Base-by-base conservation (phyloP, 177 flowering plant genomes). In the Vitis hybrid region DNA sequence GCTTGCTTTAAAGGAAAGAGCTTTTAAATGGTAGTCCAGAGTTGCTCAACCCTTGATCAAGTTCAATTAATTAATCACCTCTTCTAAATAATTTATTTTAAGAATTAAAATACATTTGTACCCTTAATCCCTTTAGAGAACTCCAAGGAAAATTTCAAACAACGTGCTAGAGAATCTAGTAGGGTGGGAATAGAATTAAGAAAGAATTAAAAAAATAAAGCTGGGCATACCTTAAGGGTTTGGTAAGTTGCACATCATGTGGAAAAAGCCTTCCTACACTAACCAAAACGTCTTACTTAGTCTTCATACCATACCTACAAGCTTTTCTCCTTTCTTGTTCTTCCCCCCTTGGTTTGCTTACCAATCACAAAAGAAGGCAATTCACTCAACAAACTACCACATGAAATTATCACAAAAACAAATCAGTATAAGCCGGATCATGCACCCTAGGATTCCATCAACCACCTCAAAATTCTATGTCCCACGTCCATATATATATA, bases 401-500 rank as follows among this genome's bases (percentile, higher is more conserved):
- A 14, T 56, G 1, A 12, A 14, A 59, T 5, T 5, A 48, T 40
- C 32, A 21, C 6, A 2, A 18, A 24, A 52, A 60, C 79, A 70
- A 67, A 68, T 68, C 46, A 57, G 15, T 6, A 50, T 68, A 24
- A 57, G 19, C 11, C 40, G 75, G 81, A 71, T 73, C 80, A 56
- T 80, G 83, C 70, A 48, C 73, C 79, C 73, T n/a, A 14, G 18
- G 1, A 66, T 15, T 58, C 73, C 59, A 19, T 68, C 72, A 67
- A 19, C 24, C 12, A 5, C 73, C 82, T 46, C 66, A 62, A 70
- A 62, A 66, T 52, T 2, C 21, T 1, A 24, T 0, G 27, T 40
- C 68, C 27, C 27, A 24, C 27, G 27, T 2, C 27, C 3, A 2
- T 62, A 24, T 69, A 62, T 68, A 65, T 68, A 70, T 65, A 66